phyloP scores from a whole-genome alignment of 1,139 yeast species.

The Suhomyces bolitotheri region DNA sequence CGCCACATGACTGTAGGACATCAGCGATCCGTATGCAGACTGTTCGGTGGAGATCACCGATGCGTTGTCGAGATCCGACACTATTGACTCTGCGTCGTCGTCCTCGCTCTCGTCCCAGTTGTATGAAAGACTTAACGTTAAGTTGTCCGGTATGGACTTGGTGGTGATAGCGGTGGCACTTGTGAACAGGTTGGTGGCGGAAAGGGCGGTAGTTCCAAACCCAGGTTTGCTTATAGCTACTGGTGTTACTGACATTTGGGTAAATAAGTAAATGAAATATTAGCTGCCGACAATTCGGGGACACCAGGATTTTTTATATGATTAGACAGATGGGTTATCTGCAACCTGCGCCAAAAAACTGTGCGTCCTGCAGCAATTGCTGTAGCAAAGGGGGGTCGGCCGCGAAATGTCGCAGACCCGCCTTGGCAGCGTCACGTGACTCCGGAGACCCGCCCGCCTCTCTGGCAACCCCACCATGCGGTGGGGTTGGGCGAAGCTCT shows the following conservation, averaged over 20 bases:
- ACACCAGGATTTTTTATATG: not conserved
- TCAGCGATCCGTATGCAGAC: not conserved
- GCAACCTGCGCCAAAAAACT: constrained; percentile 2
- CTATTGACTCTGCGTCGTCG: constrained; percentile 13
- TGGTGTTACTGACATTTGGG: constrained; percentile 7
- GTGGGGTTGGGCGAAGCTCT: not conserved
- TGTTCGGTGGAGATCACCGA: not conserved
- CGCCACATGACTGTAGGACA: not conserved
- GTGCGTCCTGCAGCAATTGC: constrained; percentile 3
- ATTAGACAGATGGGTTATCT: not conserved
- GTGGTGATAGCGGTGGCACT: constrained; percentile 7
- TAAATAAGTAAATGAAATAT: too few species aligned
- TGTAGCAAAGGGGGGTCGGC: not conserved
- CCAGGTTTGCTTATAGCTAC: constrained; percentile 5
- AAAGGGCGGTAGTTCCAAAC: not conserved
- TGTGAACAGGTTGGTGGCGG: constrained; percentile 2
- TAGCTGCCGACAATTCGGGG: too few species aligned
- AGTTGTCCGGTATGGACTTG: constrained; percentile 7
- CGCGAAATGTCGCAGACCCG: constrained; percentile 4
- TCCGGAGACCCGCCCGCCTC: not conserved
- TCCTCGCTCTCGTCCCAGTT: constrained; percentile 15
- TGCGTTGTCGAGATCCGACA: constrained; percentile 11
- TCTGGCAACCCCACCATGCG: not conserved
- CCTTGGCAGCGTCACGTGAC: constrained; percentile 2
- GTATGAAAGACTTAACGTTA: constrained; percentile 10